Evolutionary conservation across 768 basidiomycete genomes (phyloP).

Genomic region (Tricholoma saponaceum): DNA sequence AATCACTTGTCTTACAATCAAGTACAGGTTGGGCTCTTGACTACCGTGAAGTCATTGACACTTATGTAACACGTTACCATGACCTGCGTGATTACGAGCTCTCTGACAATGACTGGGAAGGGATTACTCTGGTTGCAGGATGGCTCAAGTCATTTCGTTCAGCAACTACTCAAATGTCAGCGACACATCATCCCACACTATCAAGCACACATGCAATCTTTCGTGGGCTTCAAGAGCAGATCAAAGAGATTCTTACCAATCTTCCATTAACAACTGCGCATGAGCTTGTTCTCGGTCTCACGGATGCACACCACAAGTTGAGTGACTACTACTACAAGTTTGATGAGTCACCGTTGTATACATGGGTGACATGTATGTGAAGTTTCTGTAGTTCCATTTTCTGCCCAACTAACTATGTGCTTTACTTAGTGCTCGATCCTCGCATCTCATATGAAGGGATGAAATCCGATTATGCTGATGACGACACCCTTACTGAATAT

Average conservation of each 20-base stretch:
- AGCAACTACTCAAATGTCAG: slow-evolving; percentile 29
- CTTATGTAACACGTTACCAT: slow-evolving; percentile 11
- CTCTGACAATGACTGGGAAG: slow-evolving; percentile 15
- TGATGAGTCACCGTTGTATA: slow-evolving; percentile 28
- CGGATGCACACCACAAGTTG: slow-evolving; percentile 26
- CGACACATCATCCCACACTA: slow-evolving; percentile 26
- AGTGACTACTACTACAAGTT: slow-evolving; percentile 27
- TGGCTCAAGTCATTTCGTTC: slow-evolving; percentile 20
- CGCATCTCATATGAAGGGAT: slow-evolving; percentile 21
- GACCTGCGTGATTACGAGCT: slow-evolving; percentile 16
- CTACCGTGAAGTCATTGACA: slow-evolving; percentile 9
- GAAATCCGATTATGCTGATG: slow-evolving; percentile 15
- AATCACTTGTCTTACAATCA: neutral
- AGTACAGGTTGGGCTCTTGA: slow-evolving; percentile 14
- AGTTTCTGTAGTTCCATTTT: neutral
- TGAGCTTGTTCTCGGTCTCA: slow-evolving; percentile 16
- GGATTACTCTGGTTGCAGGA: slow-evolving; percentile 8
- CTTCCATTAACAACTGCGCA: slow-evolving; percentile 14
- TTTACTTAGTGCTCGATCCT: slow-evolving; percentile 27
- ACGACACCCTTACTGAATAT: slow-evolving; percentile 10
- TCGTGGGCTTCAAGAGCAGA: slow-evolving; percentile 25
- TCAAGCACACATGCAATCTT: slow-evolving; percentile 30
- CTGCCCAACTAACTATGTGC: neutral
- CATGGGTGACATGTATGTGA: slow-evolving; percentile 24
- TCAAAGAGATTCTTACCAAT: slow-evolving; percentile 12